A percentile compares a stretch with the other conserved stretches of the same genome.
These are phyloP conservation scores for Lindgomyces ingoldianus DNA, from an alignment of 495 filamentous ascomycete genomes.

Conservation along the genomic window DNA sequence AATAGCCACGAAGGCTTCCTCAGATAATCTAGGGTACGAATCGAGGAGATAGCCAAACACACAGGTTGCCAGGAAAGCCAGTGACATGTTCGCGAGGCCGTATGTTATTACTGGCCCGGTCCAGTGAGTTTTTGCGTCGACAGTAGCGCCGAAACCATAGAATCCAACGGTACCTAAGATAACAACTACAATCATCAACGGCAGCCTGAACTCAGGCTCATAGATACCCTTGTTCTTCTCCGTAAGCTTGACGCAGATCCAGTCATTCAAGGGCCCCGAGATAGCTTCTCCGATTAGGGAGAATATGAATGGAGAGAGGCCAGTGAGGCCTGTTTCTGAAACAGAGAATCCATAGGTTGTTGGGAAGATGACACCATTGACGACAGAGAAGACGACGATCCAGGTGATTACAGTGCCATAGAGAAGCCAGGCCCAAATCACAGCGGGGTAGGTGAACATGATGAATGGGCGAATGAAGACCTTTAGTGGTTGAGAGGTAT, in stretches of 20 bases:
- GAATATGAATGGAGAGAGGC: slow-evolving; percentile 53
- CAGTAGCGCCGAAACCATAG: slow-evolving; percentile 61
- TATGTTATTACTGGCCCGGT: slow-evolving; percentile 55
- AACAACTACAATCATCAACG: slow-evolving; percentile 51
- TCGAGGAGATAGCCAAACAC: slow-evolving; percentile 60
- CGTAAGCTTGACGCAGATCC: slow-evolving; percentile 50
- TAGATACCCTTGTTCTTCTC: slow-evolving; percentile 55
- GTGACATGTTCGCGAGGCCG: slow-evolving; percentile 56
- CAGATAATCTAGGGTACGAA: slow-evolving; percentile 52
- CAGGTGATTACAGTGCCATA: slow-evolving; percentile 56
- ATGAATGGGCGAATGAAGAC: slow-evolving; percentile 53
- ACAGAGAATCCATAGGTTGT: slow-evolving; percentile 58
- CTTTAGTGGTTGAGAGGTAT: slow-evolving; percentile 54
- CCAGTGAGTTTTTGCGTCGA: slow-evolving; percentile 58
- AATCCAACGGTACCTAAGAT: slow-evolving; percentile 56
- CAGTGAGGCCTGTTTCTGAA: slow-evolving; percentile 53
- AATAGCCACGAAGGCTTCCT: slow-evolving; percentile 60
- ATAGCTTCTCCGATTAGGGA: slow-evolving; percentile 53
- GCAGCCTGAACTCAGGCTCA: slow-evolving; percentile 59
- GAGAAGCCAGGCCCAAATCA: slow-evolving; percentile 57
- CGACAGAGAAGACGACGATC: slow-evolving; percentile 58
- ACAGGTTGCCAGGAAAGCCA: slow-evolving; percentile 54
- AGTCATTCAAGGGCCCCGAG: slow-evolving; percentile 56
- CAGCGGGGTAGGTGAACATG: slow-evolving; percentile 57
- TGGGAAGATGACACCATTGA: slow-evolving; percentile 52